Conservation (phyloP, 2,329 filamentous ascomycete species). For the Trichoderma sp. region DNA sequence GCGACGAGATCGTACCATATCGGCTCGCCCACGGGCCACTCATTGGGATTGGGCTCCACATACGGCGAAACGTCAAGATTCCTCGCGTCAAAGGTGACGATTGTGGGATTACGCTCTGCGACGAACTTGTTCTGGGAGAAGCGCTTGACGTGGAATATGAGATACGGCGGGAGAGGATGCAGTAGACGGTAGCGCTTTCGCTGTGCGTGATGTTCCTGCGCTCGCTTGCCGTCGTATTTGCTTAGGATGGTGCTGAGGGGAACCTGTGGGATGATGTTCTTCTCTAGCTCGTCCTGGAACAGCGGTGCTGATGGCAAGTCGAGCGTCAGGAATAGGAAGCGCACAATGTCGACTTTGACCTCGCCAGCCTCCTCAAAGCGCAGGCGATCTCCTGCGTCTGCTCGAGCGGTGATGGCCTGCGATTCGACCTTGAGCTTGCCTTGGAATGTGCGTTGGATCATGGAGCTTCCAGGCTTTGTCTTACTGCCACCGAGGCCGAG, state of each 20-base stretch:
- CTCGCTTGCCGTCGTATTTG: conserved; percentile 88
- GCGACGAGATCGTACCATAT: conserved; percentile 95
- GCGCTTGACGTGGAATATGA: conserved; percentile 94
- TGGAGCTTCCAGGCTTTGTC: conserved; percentile 78
- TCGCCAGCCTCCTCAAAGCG: conserved; percentile 89
- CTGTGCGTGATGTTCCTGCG: conserved; percentile 86
- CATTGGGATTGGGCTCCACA: conserved; percentile 78
- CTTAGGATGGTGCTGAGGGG: conserved; percentile 79
- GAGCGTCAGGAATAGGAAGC: conserved; percentile 89
- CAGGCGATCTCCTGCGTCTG: conserved; percentile 81
- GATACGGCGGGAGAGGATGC: conserved; percentile 86
- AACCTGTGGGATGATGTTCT: conserved; percentile 94
- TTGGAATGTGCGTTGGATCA: conserved; percentile 92
- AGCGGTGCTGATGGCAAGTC: conserved; percentile 90
- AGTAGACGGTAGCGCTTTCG: conserved; percentile 86
- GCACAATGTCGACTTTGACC: conserved; percentile 73
- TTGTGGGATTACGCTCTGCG: conserved; percentile 92
- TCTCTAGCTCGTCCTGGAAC: conserved; percentile 92
- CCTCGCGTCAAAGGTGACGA: conserved; percentile 89
- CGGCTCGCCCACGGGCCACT: conserved; percentile 73
- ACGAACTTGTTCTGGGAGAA: conserved; percentile 98
- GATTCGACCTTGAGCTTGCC: conserved; percentile 89
- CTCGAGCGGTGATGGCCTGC: conserved; percentile 88
- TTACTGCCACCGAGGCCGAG: conserved; percentile 87
- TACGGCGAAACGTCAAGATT: conserved; percentile 85